These are phyloP conservation scores for Coniella vitis DNA, from an alignment of 2,329 filamentous ascomycete genomes.

Conservation along the genomic window DNA sequence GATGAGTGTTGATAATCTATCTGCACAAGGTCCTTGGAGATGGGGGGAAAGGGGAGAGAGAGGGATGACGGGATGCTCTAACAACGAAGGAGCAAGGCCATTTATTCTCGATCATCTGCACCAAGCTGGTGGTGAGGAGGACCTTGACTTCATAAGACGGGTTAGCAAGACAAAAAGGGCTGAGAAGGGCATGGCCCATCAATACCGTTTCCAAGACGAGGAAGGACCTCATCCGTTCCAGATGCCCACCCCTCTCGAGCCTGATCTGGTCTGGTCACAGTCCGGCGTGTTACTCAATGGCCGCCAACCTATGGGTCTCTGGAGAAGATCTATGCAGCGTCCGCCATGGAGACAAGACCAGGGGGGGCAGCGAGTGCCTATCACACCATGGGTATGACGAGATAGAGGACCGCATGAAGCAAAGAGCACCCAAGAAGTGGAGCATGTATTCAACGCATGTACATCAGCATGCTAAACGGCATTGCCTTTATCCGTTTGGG, in stretches of 20 bases:
- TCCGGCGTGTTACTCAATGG: slow-evolving; percentile 4
- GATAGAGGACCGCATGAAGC: not conserved
- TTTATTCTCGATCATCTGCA: slow-evolving; percentile 10
- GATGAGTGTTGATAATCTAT: not conserved
- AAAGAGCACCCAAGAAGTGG: not conserved
- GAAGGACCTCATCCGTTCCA: slow-evolving; percentile 5
- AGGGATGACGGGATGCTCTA: not conserved
- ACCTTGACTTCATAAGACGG: not conserved
- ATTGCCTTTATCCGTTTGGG: not conserved
- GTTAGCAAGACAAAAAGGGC: not conserved
- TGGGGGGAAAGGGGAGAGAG: not conserved
- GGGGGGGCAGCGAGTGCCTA: not conserved
- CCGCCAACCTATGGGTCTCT: not conserved
- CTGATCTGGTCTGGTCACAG: slow-evolving; percentile 1
- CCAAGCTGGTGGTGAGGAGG: not conserved
- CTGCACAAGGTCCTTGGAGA: not conserved
- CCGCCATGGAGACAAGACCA: not conserved
- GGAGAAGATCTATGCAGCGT: slow-evolving; percentile 3
- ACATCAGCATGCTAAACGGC: not conserved
- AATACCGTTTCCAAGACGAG: slow-evolving; percentile 6
- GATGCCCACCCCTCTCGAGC: slow-evolving; percentile 2
- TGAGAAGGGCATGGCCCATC: not conserved
- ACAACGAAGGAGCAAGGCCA: slow-evolving; percentile 14
- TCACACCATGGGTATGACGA: slow-evolving; percentile 6
- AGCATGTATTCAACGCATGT: not conserved